A percentile compares a stretch with the other conserved stretches of the same genome.
phyloP scores from a whole-genome alignment of 2,329 filamentous ascomycete genomes.

The Aureobasidium sp. region DNA sequence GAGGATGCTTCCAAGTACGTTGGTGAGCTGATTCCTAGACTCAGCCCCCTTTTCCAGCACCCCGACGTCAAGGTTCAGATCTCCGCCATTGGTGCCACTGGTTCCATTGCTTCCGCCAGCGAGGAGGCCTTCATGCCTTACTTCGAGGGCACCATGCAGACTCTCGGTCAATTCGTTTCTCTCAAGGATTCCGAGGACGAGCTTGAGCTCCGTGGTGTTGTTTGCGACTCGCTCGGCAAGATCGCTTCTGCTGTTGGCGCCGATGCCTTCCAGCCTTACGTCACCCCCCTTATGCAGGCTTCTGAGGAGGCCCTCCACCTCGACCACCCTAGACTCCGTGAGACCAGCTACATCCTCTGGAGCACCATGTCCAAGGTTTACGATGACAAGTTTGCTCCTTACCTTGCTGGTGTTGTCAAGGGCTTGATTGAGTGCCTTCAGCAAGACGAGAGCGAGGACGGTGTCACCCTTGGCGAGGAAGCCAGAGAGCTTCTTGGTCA shows the following conservation, averaged over 20 bases:
- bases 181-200: constrained; percentile 88
- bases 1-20: constrained; percentile 78
- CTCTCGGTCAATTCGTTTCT: constrained; percentile 73
- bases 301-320: constrained; percentile 86
- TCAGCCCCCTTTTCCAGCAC: constrained; percentile 76
- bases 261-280: constrained; percentile 82
- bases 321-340: constrained; percentile 82
- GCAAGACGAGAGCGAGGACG: constrained; percentile 77
- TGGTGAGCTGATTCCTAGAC: constrained; percentile 71
- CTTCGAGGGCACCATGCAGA: constrained; percentile 83
- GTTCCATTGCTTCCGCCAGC: constrained; percentile 80
- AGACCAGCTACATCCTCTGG: constrained; percentile 97
- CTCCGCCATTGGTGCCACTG: constrained; percentile 79
- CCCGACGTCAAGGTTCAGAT: constrained; percentile 85
- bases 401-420: constrained; percentile 69
- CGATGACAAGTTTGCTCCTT: constrained; percentile 71
- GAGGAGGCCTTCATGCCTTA: constrained; percentile 81
- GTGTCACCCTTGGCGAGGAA: constrained; percentile 66
- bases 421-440: constrained; percentile 79
- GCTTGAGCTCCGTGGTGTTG: constrained; percentile 79
- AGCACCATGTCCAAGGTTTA: constrained; percentile 92
- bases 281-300: constrained; percentile 81
- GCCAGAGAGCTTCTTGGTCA: constrained; percentile 67
- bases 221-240: constrained; percentile 87
- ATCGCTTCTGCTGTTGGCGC: constrained; percentile 84